phyloP scores from a whole-genome alignment of 2,329 filamentous ascomycete species.

The Botrytis galanthina region DNA sequence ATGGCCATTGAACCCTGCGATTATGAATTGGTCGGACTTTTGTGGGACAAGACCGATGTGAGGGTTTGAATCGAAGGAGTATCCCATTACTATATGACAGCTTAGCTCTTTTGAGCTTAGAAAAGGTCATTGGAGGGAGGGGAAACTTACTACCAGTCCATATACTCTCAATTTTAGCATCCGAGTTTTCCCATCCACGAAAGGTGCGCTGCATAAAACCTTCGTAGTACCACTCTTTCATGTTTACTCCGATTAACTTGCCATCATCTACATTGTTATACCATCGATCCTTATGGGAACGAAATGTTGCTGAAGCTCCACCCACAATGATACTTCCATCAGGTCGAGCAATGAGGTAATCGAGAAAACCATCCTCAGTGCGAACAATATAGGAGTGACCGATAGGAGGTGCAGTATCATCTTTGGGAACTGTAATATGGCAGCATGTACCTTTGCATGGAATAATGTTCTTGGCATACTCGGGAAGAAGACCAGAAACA shows the following conservation, averaged over 20 bases:
- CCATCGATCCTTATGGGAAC: constrained; percentile 40
- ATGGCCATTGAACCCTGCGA: constrained; percentile 20
- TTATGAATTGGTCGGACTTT: neutral
- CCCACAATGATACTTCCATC: constrained; percentile 41
- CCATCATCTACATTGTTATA: constrained; percentile 48
- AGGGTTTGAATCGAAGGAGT: constrained; percentile 9
- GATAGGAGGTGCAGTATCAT: constrained; percentile 21
- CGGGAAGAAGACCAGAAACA: constrained; percentile 57
- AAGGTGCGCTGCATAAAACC: constrained; percentile 42
- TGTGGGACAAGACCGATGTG: constrained; percentile 6
- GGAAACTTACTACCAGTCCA: constrained; percentile 25
- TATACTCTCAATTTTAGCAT: constrained; percentile 38
- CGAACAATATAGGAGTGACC: constrained; percentile 26
- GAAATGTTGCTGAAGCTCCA: constrained; percentile 42
- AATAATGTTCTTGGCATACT: constrained; percentile 52
- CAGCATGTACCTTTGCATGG: constrained; percentile 53
- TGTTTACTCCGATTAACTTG: constrained; percentile 41
- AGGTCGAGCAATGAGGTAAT: constrained; percentile 35
- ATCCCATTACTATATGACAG: neutral
- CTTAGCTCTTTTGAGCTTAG: neutral
- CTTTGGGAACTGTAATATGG: constrained; percentile 34
- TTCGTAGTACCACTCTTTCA: constrained; percentile 43
- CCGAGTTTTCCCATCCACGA: constrained; percentile 46
- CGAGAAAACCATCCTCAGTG: constrained; percentile 11
- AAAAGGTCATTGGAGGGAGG: neutral